Evolutionary conservation across 805 yeast genomes (phyloP), one percentile per base, ranked within the genome.

Genomic region (Huiozyma naganishii): DNA sequence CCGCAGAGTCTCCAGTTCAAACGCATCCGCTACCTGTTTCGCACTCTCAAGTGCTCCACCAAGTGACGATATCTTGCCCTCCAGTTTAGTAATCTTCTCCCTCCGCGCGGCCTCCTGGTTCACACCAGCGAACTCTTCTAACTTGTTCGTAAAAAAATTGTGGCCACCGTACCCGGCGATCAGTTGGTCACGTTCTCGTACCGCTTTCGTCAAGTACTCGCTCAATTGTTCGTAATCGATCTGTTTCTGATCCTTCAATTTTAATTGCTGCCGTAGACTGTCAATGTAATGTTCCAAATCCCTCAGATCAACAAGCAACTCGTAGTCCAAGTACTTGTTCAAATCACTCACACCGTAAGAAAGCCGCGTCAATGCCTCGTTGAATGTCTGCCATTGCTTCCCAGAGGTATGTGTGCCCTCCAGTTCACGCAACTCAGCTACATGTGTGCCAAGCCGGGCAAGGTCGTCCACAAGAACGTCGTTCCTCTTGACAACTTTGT

Each of bases 171-270:
- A 77, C 5, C 76, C 76, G 8, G 78, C 67, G 45, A 72, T 61
- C 23, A 77, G 57, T 4, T 68, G 64, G 46, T 73, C 74, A 52
- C 79, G 77, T 52, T 90, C 97, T 35, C 67, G 66, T 40, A 74
- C 71, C 0, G 95, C 79, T 54, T 85, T 83, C 36, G 72, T 70
- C 44, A 88, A 67, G 64, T 90, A 90, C 43, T 83, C 94, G 35
- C 77, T 75, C 37, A 90, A 68, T 41, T 84, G 94, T 58, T 92
- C 97, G 55, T 82, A 80, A 60, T 90, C 98, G 28, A 90, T 75
- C 53, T 85, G 89, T 61, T 89, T 89, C 58, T 87, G 88, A 56
- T 90, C 97, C 51, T 90, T 87, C 45, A 84, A 71, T 57, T 83
- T 88, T 43, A 92, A 74, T 46, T 90, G 66, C 48, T 73, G 76